phyloP scores from a whole-genome alignment of 1,139 yeast genomes.

The Protomyces pachydermus region DNA sequence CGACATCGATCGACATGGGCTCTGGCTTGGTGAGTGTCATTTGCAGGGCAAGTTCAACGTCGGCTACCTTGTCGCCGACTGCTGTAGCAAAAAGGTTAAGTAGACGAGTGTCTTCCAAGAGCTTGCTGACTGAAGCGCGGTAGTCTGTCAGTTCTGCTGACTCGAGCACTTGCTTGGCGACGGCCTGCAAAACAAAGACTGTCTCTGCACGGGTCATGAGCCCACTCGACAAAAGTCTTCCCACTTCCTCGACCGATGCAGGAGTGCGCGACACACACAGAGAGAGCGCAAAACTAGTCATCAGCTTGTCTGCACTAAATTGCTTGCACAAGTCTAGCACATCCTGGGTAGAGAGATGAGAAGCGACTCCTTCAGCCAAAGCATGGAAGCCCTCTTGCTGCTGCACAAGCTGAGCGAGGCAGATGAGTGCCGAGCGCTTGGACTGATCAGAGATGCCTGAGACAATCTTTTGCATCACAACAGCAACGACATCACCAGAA shows the following conservation, averaged over 20 bases:
- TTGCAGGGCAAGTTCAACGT: slow-evolving; percentile 20
- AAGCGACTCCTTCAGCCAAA: slow-evolving; percentile 14
- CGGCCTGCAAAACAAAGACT: not conserved
- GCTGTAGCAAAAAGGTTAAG: not conserved
- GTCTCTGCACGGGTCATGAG: not conserved
- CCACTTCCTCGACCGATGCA: slow-evolving; percentile 37
- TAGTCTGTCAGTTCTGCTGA: slow-evolving; percentile 23
- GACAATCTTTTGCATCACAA: slow-evolving; percentile 66
- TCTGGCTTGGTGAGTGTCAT: slow-evolving; percentile 9
- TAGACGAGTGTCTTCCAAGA: not conserved
- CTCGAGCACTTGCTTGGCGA: slow-evolving; percentile 17
- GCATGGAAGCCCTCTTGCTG: slow-evolving; percentile 22
- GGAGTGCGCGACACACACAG: slow-evolving; percentile 32
- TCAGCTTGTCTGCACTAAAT: slow-evolving; percentile 28
- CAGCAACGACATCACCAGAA: slow-evolving; percentile 55
- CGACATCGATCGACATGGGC: not conserved
- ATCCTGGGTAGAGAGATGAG: slow-evolving; percentile 18
- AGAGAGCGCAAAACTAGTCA: slow-evolving; percentile 16
- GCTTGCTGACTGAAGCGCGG: slow-evolving; percentile 5
- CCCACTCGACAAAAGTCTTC: slow-evolving; percentile 33
- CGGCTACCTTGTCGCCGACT: slow-evolving; percentile 2
- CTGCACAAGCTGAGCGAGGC: slow-evolving; percentile 40
- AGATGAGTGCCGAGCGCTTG: slow-evolving; percentile 40
- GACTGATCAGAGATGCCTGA: slow-evolving; percentile 43
- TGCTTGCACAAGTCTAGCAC: slow-evolving; percentile 19